Base-by-base conservation (phyloP, 805 yeast genomes). In the Kodamaea restingae region DNA sequence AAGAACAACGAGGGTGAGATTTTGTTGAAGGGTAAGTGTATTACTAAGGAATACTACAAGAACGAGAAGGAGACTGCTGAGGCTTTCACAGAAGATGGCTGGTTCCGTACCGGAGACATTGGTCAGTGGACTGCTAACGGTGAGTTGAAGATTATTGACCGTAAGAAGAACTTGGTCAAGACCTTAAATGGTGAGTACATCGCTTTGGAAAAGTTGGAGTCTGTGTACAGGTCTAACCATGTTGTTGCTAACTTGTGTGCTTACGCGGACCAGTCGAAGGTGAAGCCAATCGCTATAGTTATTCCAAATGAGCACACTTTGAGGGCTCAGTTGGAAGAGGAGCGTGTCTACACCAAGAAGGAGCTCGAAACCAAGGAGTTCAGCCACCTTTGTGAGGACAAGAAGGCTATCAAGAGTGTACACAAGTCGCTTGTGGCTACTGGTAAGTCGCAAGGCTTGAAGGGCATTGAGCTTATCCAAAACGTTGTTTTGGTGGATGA, bases 41-140 rank as follows among this genome's bases (percentile, higher is more conserved):
- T 93, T 35, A 71, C 81, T 25, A 67, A 75, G 20, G 88, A 85
- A 55, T 93, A 93, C 67, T 93, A 74, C 70, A 77, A 80, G 62
- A 90, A 91, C 62, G 81, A 78, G 43, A 71, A 79, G 57, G 98
- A 90, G 66, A 91, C 96, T 14, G 62, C 70, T 35, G 78, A 63
- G 14, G 86, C 95, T 1, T 80, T 84, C 54, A 70, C 74, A 34
- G 84, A 83, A 44, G 90, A 85, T 52, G 95, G 90, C 17, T 93
- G 97, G 97, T 93, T 93, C 72, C 75, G 71, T 59, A 93, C 98
- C 24, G 98, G 98, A 63, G 98, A 93, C 63, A 88, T 93, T 63
- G 96, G 91, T 58, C 88, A 87, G 70, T 88, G 96, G 95, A 75
- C 90, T 31, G 44, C 78, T 18, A 74, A 71, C 48, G 98, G 98